Percentiles rank a stretch among this genome's conserved stretches.
These are phyloP conservation scores for Adansonia madagascariensis DNA, from an alignment of 441 rosid genomes.

Conservation along the genomic window DNA sequence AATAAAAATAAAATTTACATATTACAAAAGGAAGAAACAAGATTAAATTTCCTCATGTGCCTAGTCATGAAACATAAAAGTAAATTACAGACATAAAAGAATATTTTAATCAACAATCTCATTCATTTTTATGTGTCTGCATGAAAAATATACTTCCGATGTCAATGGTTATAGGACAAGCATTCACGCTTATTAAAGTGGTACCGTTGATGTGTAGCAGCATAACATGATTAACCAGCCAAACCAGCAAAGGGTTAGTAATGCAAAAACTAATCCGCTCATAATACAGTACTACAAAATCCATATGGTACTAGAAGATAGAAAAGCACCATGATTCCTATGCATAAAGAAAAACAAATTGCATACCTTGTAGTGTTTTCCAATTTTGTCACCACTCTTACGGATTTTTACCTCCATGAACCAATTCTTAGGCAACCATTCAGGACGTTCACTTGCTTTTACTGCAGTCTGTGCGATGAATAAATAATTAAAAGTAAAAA, in stretches of 20 bases:
- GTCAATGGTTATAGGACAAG: slow-evolving; percentile 8
- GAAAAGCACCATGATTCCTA: slow-evolving; percentile 18
- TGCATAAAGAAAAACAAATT: slow-evolving; percentile 7
- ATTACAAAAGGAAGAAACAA: slow-evolving; percentile 11
- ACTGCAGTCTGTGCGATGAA: slow-evolving; percentile 29
- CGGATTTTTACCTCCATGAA: slow-evolving; percentile 34
- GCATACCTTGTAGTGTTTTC: slow-evolving; percentile 46
- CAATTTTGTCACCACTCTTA: slow-evolving; percentile 32
- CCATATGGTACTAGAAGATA: background rate
- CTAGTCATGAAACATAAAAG: background rate
- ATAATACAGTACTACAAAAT: background rate
- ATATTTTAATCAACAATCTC: background rate
- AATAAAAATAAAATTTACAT: background rate
- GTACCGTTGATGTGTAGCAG: background rate
- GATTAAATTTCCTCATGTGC: background rate
- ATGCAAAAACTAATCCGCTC: background rate
- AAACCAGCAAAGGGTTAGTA: slow-evolving; percentile 9
- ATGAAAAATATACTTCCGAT: slow-evolving; percentile 3
- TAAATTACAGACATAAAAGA: background rate
- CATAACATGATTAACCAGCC: background rate
- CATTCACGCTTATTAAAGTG: background rate
- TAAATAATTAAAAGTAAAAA: slow-evolving; percentile 2
- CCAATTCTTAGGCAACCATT: slow-evolving; percentile 55
- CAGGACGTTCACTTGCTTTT: slow-evolving; percentile 34
- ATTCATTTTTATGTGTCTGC: background rate